Conservation (phyloP, 1,284 basidiomycete genomes). For the Sanghuangporus weigelae region DNA sequence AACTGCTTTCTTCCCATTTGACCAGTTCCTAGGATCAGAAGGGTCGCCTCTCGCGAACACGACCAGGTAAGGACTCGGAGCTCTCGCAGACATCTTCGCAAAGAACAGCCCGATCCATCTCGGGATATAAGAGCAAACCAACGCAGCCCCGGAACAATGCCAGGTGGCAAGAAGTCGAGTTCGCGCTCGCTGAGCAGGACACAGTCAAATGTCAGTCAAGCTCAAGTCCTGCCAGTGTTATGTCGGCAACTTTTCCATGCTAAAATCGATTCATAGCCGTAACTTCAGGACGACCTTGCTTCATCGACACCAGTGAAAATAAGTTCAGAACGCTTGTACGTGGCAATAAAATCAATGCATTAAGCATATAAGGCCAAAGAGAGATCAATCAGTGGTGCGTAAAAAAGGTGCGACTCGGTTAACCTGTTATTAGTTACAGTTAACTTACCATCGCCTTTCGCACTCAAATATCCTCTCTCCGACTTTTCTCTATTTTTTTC, state of each 20-base stretch:
- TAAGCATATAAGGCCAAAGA: too few relatives aligned
- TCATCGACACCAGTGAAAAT: too few relatives aligned
- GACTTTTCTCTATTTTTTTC: not conserved
- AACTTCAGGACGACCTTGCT: too few relatives aligned
- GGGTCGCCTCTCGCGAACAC: slow-evolving; percentile 10
- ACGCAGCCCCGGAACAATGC: not conserved
- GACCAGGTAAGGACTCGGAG: slow-evolving; percentile 1
- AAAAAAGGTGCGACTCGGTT: not conserved
- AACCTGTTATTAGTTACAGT: not conserved
- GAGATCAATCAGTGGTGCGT: too few relatives aligned
- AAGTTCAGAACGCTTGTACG: too few relatives aligned
- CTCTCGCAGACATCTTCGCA: not conserved
- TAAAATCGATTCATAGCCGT: not conserved
- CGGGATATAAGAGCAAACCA: not conserved
- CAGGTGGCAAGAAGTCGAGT: not conserved
- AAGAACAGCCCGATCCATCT: not conserved
- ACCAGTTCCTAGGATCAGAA: slow-evolving; percentile 14
- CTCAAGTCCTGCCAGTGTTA: not conserved
- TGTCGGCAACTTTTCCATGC: not conserved
- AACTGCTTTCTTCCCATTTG: not conserved
- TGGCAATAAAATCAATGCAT: too few relatives aligned
- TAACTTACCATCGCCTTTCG: not conserved
- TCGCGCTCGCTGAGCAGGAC: not conserved
- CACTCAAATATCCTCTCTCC: not conserved
- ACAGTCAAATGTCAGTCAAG: not conserved